Evolutionary conservation across 352 stramenopile species (phyloP).

Genomic region (Pythium utonaiense): DNA sequence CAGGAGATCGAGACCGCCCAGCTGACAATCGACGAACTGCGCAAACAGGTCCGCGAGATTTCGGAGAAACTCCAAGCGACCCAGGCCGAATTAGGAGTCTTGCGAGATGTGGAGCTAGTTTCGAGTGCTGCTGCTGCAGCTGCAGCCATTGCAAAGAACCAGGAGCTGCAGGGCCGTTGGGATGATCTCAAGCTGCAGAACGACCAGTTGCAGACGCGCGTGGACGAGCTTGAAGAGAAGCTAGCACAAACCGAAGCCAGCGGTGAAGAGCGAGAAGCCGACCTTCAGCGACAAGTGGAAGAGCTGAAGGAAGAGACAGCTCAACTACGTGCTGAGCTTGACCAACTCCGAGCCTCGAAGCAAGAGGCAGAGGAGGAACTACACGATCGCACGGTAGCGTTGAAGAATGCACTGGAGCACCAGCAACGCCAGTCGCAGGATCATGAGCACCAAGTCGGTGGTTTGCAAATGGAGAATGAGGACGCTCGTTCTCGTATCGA

Average conservation of each 20-base stretch:
- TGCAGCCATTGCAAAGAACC: conserved; percentile 48
- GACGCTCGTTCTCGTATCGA: conserved; percentile 42
- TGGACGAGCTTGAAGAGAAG: conserved; percentile 55
- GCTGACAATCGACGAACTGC: conserved; percentile 37
- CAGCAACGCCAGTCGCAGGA: conserved; percentile 35
- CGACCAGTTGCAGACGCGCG: conserved; percentile 47
- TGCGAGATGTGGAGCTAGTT: conserved; percentile 44
- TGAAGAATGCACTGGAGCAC: conserved; percentile 44
- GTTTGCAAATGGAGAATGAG: conserved; percentile 47
- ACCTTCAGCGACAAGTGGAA: conserved; percentile 49
- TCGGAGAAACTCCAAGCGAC: conserved; percentile 46
- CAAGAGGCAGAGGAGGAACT: conserved; percentile 50
- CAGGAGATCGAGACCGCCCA: conserved; percentile 27
- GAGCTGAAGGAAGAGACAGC: conserved; percentile 50
- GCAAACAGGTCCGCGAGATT: conserved; percentile 56
- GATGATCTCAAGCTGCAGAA: conserved; percentile 52
- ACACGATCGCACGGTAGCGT: conserved; percentile 32
- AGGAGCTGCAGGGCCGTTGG: conserved; percentile 51
- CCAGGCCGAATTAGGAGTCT: conserved; percentile 40
- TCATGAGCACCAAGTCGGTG: conserved; percentile 42
- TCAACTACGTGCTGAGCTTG: conserved; percentile 42
- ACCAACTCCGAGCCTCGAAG: conserved; percentile 43
- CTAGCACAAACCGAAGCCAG: conserved; percentile 34
- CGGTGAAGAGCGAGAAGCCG: conserved; percentile 35
- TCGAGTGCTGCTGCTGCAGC: conserved; percentile 43